These are phyloP conservation scores for Boletus calvinii DNA, from an alignment of 1,284 basidiomycete species.

Conservation along the genomic window DNA sequence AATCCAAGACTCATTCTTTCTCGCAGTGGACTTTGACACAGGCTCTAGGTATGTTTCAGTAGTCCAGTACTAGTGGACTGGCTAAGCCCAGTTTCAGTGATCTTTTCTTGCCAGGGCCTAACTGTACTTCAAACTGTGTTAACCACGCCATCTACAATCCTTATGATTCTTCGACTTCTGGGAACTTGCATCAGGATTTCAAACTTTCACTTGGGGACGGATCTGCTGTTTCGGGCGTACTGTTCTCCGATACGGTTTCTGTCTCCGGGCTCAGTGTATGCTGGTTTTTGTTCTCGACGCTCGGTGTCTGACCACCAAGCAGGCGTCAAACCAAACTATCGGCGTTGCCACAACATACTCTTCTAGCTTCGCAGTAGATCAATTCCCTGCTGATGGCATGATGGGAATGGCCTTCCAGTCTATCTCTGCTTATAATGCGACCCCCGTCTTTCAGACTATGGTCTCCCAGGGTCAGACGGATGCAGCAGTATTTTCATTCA, in stretches of 20 bases:
- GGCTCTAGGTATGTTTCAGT: slow-evolving; percentile 16
- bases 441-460: slow-evolving; percentile 22
- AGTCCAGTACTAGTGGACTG: no score
- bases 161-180: slow-evolving; percentile 28
- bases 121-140: slow-evolving; percentile 4
- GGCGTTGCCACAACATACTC: slow-evolving; percentile 20
- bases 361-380: not conserved
- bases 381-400: slow-evolving; percentile 23
- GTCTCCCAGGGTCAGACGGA: slow-evolving; percentile 24
- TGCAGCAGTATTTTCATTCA: slow-evolving; percentile 39
- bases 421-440: slow-evolving; percentile 11
- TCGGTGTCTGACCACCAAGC: not conserved
- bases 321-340: slow-evolving; percentile 18
- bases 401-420: slow-evolving; percentile 23
- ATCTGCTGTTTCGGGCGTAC: slow-evolving; percentile 27
- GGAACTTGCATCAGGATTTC: slow-evolving; percentile 24
- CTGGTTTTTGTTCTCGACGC: slow-evolving; percentile 4
- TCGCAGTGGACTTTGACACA: slow-evolving; percentile 22
- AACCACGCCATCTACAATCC: slow-evolving; percentile 36
- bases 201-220: slow-evolving; percentile 32
- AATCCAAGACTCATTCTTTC: not conserved
- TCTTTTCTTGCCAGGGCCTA: slow-evolving; percentile 11
- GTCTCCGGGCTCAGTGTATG: slow-evolving; percentile 22
- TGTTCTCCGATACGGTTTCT: slow-evolving; percentile 35
- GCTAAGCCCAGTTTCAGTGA: slow-evolving; percentile 1